Percentiles rank a stretch among this genome's conserved stretches.
Evolutionary conservation across 176 grass and related monocot species (phyloP).

Genomic region (Areca catechu): DNA sequence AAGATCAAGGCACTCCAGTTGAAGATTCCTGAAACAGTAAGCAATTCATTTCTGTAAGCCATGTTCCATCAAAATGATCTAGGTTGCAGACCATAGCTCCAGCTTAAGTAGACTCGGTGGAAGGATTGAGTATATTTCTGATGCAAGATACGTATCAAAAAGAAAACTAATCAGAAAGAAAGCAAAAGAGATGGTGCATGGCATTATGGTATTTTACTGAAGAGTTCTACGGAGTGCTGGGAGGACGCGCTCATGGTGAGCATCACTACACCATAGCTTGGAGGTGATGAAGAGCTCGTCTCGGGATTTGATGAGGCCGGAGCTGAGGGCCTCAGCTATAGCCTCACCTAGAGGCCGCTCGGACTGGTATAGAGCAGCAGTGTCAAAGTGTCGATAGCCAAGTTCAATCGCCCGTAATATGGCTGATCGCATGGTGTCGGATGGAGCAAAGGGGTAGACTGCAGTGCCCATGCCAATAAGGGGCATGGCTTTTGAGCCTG

Average conservation of each 20-base stretch:
- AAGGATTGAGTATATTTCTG: no score
- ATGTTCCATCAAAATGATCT: no score
- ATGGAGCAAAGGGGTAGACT: constrained; percentile 21
- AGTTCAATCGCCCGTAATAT: constrained; percentile 37
- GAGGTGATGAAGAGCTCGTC: constrained; percentile 64
- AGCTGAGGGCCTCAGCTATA: constrained; percentile 35
- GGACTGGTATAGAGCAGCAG: constrained; percentile 45
- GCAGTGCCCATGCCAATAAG: constrained; percentile 54
- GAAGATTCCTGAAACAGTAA: constrained; percentile 26
- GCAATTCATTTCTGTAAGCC: no score
- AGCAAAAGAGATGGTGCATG: not conserved
- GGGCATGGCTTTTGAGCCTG: constrained; percentile 22
- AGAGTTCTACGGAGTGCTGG: constrained; percentile 42
- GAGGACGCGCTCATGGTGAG: constrained; percentile 35
- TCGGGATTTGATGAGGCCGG: constrained; percentile 30
- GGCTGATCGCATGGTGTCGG: constrained; percentile 28
- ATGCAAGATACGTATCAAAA: no score
- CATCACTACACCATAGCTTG: constrained; percentile 62
- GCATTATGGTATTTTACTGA: constrained; percentile 3
- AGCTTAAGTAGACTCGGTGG: no score
- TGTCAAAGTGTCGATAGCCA: constrained; percentile 65
- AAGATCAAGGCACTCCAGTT: constrained; percentile 50
- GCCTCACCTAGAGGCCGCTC: constrained; percentile 49
- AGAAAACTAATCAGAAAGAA: no score
- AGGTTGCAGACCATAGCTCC: no score